Base-by-base conservation (phyloP, 305 asterid species). In the Fraxinus sp. region DNA sequence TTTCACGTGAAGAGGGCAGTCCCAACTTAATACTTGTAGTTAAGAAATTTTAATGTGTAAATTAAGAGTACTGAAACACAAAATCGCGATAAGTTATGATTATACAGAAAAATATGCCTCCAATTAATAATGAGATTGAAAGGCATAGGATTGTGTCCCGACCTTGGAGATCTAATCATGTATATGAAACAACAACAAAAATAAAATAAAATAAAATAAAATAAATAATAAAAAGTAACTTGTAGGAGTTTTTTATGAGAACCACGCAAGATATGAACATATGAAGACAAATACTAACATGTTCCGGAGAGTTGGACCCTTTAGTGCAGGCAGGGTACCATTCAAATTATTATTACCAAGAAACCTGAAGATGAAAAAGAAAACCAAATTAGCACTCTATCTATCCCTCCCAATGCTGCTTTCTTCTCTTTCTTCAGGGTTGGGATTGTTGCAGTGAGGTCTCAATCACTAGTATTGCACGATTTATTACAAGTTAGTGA, bases 401-500 rank as follows among this genome's bases (percentile, higher is more conserved):
- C 59, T 3, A 20, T 64, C 72, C 16, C 72, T 20, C 33, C 32
- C 72, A 26, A 10, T 22, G 35, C 26, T 64, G 6, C 33, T 64
- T 64, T 64, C 6, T 20, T 20, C 72, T 22, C 72, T 64, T 22
- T 64, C 72, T 64, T 64, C 4, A 8, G 72, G 72, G 72, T 22
- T n/a, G 35, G 16, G 72, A 22, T 64, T 26, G 14, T 0, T 22
- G 72, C 35, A 24, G 72, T 8, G 33, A 64, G 72, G 72, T 81
- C 18, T 20, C 20, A 74, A 57, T 57, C 75, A 70, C 20, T 83
- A 76, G 35, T 36, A 43, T 11, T 75, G 55, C 11, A 82, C 2
- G 49, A 55, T 5, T 72, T 33, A 59, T 92, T 93, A 93, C 98
- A 94, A 78, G 86, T 88, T 82, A 73, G 86, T 82, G 79, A 94